phyloP scores from a whole-genome alignment of 345 rosid genomes.

The Microcos paniculata region DNA sequence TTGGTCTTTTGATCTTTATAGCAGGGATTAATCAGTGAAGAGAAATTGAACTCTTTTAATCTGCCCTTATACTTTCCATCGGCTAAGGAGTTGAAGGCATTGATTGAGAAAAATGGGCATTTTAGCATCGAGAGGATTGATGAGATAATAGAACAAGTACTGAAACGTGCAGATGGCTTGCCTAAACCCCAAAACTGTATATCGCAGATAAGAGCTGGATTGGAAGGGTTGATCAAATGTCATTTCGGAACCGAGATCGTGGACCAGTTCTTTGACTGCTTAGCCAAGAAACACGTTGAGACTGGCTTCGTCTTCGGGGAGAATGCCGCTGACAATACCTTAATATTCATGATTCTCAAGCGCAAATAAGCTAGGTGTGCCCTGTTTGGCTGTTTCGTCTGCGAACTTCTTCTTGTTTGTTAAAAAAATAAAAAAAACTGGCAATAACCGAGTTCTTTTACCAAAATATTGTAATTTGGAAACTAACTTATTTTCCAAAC shows the following conservation, averaged over 20 bases:
- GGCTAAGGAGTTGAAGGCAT: neutral
- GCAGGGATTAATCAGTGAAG: constrained; percentile 19
- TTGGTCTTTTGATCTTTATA: neutral
- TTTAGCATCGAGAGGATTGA: constrained; percentile 12
- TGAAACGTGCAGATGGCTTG: neutral
- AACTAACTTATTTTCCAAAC: too few species aligned
- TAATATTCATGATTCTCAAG: neutral
- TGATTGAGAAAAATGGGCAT: neutral
- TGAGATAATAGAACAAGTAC: neutral
- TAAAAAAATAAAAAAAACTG: too few species aligned
- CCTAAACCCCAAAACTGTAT: neutral
- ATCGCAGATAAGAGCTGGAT: constrained; percentile 12
- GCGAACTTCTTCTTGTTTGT: too few species aligned
- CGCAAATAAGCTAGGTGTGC: neutral
- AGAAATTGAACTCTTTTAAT: constrained; percentile 17
- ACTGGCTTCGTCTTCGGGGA: neutral
- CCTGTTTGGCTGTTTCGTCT: too few species aligned
- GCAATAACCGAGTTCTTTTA: too few species aligned
- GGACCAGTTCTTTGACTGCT: neutral
- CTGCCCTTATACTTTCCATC: constrained; percentile 17
- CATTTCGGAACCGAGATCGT: constrained; percentile 19
- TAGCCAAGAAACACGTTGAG: neutral
- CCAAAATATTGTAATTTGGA: too few species aligned
- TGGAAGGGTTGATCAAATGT: neutral
- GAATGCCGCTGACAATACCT: neutral